Conservation (phyloP, 1,284 basidiomycete species). For the Ceratobasidium sp. region DNA sequence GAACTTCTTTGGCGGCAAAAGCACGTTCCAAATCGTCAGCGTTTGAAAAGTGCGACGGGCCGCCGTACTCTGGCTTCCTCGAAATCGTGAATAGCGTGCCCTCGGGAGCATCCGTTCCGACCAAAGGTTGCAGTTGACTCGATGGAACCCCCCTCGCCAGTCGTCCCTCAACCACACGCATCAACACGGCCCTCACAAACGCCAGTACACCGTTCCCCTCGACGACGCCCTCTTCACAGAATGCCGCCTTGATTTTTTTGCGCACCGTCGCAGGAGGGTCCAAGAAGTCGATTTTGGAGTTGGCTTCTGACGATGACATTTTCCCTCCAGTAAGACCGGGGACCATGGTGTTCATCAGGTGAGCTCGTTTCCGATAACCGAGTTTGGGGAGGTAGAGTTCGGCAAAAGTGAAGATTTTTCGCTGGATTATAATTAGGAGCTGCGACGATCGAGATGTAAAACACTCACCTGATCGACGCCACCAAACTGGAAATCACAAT, state of each 20-base stretch:
- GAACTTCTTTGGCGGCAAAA: constrained; percentile 78
- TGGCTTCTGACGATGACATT: constrained; percentile 98
- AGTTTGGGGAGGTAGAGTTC: constrained; percentile 93
- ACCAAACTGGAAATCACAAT: constrained; percentile 97
- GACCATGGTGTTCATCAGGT: constrained; percentile 99
- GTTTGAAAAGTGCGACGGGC: constrained; percentile 73
- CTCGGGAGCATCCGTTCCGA: constrained; percentile 70
- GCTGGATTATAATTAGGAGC: constrained; percentile 55
- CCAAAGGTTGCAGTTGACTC: constrained; percentile 63
- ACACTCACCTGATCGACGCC: constrained; percentile 88
- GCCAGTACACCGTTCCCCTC: constrained; percentile 91
- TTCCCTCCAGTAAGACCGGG: constrained; percentile 94
- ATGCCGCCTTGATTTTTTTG: constrained; percentile 90
- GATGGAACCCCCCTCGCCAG: constrained; percentile 43
- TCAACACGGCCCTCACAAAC: constrained; percentile 87
- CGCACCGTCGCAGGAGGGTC: constrained; percentile 84
- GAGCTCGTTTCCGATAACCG: constrained; percentile 93
- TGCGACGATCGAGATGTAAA: not conserved
- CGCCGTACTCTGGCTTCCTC: constrained; percentile 84
- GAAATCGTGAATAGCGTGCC: constrained; percentile 84
- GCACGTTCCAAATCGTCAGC: constrained; percentile 77
- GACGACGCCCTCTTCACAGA: constrained; percentile 93
- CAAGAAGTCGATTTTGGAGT: constrained; percentile 98
- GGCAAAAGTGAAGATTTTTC: constrained; percentile 99
- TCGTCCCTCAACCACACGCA: constrained; percentile 63